A percentile compares a stretch with the other conserved stretches of the same genome.
Conservation (phyloP, 345 rosid species). For the Syzygium aqueum region DNA sequence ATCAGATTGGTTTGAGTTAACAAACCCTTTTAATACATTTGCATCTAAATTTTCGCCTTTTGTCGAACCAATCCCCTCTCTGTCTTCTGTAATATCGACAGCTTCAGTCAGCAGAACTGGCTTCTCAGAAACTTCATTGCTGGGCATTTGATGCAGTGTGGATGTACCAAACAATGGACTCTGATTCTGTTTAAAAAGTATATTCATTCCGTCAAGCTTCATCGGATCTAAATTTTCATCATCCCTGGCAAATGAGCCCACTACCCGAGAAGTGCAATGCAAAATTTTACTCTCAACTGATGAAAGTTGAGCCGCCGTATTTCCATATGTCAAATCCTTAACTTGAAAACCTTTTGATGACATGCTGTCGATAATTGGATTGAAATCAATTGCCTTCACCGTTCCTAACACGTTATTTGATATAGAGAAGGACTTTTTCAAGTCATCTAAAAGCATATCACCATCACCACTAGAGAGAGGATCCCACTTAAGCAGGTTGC, state of each 20-base stretch:
- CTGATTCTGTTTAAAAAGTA: constrained; percentile 5
- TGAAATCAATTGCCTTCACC: constrained; percentile 49
- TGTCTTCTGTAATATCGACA: constrained; percentile 10
- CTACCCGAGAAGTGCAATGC: constrained; percentile 3
- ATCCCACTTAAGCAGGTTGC: constrained; percentile 71
- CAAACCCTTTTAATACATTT: neutral
- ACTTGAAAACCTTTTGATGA: constrained; percentile 44
- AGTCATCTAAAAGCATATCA: constrained; percentile 66
- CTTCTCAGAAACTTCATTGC: neutral
- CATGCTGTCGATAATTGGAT: constrained; percentile 27
- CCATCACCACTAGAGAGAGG: constrained; percentile 86
- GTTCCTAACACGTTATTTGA: constrained; percentile 19
- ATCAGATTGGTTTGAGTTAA: neutral
- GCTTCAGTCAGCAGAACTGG: constrained; percentile 1
- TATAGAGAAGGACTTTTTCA: constrained; percentile 44
- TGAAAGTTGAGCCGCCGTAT: constrained; percentile 11
- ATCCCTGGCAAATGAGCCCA: constrained; percentile 10
- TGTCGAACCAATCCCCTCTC: neutral
- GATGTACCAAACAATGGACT: constrained; percentile 6
- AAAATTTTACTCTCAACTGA: constrained; percentile 1
- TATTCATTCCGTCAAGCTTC: neutral
- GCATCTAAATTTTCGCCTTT: constrained; percentile 2
- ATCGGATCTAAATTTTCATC: constrained; percentile 8
- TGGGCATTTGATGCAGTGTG: neutral
- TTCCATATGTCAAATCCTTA: constrained; percentile 25